Evolutionary conservation across 805 yeast species (phyloP).

Genomic region (Suhomyces sp.): DNA sequence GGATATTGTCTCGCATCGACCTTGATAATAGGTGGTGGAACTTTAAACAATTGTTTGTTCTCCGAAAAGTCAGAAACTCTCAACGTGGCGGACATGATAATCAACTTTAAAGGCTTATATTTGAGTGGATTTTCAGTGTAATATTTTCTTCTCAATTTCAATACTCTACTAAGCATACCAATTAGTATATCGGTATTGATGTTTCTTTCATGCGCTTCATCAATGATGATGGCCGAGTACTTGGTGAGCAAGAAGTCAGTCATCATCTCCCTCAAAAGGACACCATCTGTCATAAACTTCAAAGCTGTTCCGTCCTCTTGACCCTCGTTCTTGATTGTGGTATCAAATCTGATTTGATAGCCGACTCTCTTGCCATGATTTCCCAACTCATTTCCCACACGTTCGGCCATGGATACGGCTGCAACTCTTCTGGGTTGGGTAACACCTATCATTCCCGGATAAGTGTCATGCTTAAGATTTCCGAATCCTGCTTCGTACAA

Average conservation of each 20-base stretch:
- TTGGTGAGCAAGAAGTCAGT: constrained; percentile 74
- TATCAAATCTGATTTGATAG: constrained; percentile 79
- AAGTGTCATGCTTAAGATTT: constrained; percentile 46
- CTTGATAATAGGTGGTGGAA: constrained; percentile 81
- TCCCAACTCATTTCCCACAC: constrained; percentile 77
- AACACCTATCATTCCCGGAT: constrained; percentile 91
- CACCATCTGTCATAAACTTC: constrained; percentile 95
- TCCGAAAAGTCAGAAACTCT: constrained; percentile 92
- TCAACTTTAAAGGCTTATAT: constrained; percentile 66
- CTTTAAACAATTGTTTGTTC: constrained; percentile 61
- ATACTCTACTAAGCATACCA: constrained; percentile 89
- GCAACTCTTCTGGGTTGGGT: constrained; percentile 97
- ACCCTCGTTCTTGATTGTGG: constrained; percentile 54
- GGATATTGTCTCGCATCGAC: constrained; percentile 95
- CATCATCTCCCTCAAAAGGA: constrained; percentile 88
- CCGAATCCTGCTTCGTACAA: constrained; percentile 93
- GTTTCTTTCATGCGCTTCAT: constrained; percentile 97
- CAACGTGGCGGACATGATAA: constrained; percentile 96
- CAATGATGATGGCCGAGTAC: constrained; percentile 85
- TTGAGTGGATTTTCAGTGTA: constrained; percentile 45
- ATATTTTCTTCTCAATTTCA: constrained; percentile 62
- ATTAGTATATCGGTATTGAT: constrained; percentile 93
- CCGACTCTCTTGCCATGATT: constrained; percentile 68
- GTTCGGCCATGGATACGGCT: constrained; percentile 84
- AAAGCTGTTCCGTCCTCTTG: constrained; percentile 53